Evolutionary conservation across 352 stramenopile genomes (phyloP), one percentile per base, ranked within the genome.

Genomic region (Phytopythium sindhum): DNA sequence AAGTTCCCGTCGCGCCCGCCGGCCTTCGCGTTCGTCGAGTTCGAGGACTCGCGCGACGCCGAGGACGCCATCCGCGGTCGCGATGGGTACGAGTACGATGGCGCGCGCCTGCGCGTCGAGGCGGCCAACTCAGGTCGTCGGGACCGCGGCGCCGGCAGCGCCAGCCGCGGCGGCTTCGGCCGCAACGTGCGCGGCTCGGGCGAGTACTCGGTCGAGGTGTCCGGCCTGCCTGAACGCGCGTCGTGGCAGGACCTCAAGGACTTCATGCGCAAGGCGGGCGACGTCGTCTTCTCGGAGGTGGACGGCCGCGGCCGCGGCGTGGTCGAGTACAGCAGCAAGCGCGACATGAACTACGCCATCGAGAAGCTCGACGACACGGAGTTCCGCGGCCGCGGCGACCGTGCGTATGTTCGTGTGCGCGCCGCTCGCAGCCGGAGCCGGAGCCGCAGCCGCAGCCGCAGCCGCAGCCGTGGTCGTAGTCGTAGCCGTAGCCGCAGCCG

Each of bases 181-280:
- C 74, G 70, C 63, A 81, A 88, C 55, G 57, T 89, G 45, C 80
- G 77, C 29, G 83, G 81, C 47, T 75, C 69, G 5, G 81, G 81
- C 29, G 79, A 90, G 53, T 89, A 74, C 56, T 70, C 61, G 0
- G 77, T 91, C 24, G 68, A 85, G 15, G 68, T 91, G 19, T 80
- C 75, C 28, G 79, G 78, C 37, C 59, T 95, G 58, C 80, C 83
- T 21, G 69, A 70, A 17, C 72, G 73, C 29, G 75, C 80, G 50
- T 91, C 74, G 21, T 86, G 72, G 74, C 77, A 87, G 48, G 86
- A 93, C 63, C 68, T 93, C 4, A 90, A 91, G 67, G 80, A 89
- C 39, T 84, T 84, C 64, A 83, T 92, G 64, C 77, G 76, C 24
- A 79, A 78, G 47, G 80, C 71, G 0, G 83, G 80, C 23, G 86